Percentiles rank a stretch among this genome's conserved stretches.
Evolutionary conservation across 225 moss, liverwort and hornwort genomes (phyloP).

Genomic region (Pseudisothecium myosuroides): DNA sequence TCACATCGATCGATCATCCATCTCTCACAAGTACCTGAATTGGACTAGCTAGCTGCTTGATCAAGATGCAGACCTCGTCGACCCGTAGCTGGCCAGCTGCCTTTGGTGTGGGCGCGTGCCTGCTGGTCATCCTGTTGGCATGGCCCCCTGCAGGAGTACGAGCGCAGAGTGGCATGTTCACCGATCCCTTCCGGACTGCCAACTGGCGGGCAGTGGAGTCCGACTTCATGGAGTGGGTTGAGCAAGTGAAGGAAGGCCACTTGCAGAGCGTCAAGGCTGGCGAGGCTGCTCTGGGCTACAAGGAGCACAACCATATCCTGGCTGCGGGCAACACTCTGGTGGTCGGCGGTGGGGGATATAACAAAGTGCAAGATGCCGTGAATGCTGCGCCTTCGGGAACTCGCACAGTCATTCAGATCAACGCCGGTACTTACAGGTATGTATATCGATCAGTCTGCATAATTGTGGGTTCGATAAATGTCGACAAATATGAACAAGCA

Average conservation of each 20-base stretch:
- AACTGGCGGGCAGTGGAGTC: conserved; percentile 21
- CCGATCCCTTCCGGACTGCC: neutral
- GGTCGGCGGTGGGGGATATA: conserved; percentile 2
- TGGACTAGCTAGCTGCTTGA: neutral
- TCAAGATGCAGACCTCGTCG: neutral
- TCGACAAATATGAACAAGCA: too few species aligned
- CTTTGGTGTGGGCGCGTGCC: neutral
- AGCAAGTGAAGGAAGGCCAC: neutral
- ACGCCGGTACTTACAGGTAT: conserved; percentile 20
- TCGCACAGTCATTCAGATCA: conserved; percentile 22
- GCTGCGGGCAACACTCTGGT: conserved; percentile 8
- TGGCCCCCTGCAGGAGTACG: neutral
- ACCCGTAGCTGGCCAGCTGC: neutral
- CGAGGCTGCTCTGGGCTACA: neutral
- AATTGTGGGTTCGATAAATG: neutral
- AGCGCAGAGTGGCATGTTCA: neutral
- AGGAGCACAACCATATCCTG: neutral
- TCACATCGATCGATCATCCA: neutral
- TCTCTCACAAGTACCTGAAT: neutral
- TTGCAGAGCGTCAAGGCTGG: neutral
- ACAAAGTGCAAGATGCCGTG: conserved; percentile 30
- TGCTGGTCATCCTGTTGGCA: conserved; percentile 1
- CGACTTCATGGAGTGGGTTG: conserved; percentile 24
- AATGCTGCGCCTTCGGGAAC: conserved; percentile 16
- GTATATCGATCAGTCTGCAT: neutral